These are phyloP conservation scores for Cronartium quercuum DNA, from an alignment of 1,284 basidiomycete genomes.

Conservation along the genomic window DNA sequence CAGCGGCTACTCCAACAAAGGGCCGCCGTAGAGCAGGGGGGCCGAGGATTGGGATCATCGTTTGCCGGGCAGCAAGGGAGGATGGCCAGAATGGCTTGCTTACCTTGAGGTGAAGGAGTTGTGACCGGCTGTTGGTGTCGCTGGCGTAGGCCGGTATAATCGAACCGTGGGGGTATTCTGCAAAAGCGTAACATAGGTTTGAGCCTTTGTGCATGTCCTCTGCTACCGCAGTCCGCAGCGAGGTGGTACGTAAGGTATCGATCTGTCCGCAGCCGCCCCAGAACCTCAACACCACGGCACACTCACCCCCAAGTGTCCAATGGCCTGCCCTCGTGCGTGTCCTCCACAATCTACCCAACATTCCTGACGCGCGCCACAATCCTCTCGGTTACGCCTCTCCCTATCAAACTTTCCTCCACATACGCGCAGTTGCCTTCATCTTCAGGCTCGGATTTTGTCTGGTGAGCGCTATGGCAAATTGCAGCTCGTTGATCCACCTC, in stretches of 20 bases:
- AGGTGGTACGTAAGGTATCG: not conserved
- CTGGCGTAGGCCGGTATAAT: not conserved
- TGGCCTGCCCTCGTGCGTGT: not conserved
- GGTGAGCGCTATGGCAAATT: too few species aligned
- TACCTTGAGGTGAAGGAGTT: not conserved
- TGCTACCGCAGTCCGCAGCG: conserved; percentile 10
- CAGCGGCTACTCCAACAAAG: not conserved
- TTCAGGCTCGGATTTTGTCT: too few species aligned
- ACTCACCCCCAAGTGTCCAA: too few species aligned
- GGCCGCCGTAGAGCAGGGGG: too few species aligned
- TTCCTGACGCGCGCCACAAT: too few species aligned
- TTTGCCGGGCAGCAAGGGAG: not conserved
- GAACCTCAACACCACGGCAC: not conserved
- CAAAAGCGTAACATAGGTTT: conserved; percentile 10
- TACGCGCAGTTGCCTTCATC: too few species aligned
- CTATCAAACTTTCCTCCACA: too few species aligned
- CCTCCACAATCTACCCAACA: too few species aligned
- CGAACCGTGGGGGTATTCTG: not conserved
- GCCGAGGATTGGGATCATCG: too few species aligned
- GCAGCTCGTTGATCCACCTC: too few species aligned
- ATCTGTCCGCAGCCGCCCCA: not conserved
- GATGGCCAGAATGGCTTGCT: not conserved
- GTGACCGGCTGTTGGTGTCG: not conserved
- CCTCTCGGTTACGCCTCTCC: too few species aligned
- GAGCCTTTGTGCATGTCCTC: not conserved